These are phyloP conservation scores for Dacryopinax primogenitus DNA, from an alignment of 768 basidiomycete genomes.

Conservation along the genomic window DNA sequence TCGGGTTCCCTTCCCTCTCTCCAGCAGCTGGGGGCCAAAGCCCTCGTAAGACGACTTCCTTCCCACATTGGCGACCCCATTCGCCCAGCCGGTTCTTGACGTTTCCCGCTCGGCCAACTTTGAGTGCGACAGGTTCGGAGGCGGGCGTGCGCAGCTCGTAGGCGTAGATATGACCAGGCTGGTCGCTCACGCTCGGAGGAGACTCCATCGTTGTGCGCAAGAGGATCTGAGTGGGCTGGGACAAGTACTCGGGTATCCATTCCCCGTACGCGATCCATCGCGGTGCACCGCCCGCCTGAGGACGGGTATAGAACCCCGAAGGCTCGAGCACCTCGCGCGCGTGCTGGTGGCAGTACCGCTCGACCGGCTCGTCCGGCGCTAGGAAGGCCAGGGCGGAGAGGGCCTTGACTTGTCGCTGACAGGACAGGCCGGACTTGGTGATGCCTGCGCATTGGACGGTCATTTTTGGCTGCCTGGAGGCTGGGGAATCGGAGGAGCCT, in stretches of 20 bases:
- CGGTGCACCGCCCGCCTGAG: constrained; percentile 25
- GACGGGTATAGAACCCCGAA: constrained; percentile 44
- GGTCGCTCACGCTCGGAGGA: constrained; percentile 41
- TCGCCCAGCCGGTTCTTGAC: constrained; percentile 59
- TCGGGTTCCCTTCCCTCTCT: constrained; percentile 28
- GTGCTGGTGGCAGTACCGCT: constrained; percentile 56
- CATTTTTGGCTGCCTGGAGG: not conserved
- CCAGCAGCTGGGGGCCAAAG: constrained; percentile 53
- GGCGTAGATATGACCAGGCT: constrained; percentile 65
- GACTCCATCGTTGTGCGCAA: constrained; percentile 45
- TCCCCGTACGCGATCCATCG: constrained; percentile 53
- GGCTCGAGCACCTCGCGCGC: constrained; percentile 40
- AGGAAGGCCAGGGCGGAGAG: constrained; percentile 23
- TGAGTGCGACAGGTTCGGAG: constrained; percentile 43
- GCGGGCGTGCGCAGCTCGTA: constrained; percentile 61
- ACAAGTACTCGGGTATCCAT: constrained; percentile 58
- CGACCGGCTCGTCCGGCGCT: constrained; percentile 21
- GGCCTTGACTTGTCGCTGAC: constrained; percentile 45
- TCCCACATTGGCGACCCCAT: constrained; percentile 75
- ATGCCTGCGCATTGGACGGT: constrained; percentile 45
- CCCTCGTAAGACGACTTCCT: constrained; percentile 58
- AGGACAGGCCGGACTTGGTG: constrained; percentile 53
- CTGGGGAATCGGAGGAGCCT: not conserved
- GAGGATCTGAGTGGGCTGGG: constrained; percentile 45
- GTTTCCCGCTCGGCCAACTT: constrained; percentile 69